These are phyloP conservation scores for Mimosa pudica DNA, from an alignment of 306 rosid genomes.

Conservation along the genomic window DNA sequence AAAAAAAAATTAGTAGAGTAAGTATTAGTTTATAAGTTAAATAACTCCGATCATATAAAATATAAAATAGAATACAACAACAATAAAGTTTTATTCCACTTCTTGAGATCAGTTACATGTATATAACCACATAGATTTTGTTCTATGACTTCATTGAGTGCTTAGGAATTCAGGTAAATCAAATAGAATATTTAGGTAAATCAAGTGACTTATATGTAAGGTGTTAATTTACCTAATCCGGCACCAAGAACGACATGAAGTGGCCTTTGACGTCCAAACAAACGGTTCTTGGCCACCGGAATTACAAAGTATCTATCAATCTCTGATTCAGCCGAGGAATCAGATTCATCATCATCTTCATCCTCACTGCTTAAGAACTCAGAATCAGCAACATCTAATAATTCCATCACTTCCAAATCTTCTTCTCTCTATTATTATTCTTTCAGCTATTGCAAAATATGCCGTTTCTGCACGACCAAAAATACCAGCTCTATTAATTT, in stretches of 20 bases:
- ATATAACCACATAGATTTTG: too few relatives aligned
- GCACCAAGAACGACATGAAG: slow-evolving; percentile 60
- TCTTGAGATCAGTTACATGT: too few relatives aligned
- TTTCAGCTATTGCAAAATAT: not conserved
- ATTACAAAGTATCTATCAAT: slow-evolving; percentile 44
- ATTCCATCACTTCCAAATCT: slow-evolving; percentile 31
- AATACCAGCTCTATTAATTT: not conserved
- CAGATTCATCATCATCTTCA: slow-evolving; percentile 47
- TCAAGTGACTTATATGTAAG: not conserved
- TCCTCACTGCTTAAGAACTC: slow-evolving; percentile 43
- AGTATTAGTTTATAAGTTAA: too few relatives aligned
- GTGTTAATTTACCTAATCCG: slow-evolving; percentile 48
- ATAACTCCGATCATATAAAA: too few relatives aligned
- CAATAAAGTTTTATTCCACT: too few relatives aligned
- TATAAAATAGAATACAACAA: too few relatives aligned
- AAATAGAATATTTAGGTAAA: too few relatives aligned
- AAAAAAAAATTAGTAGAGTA: too few relatives aligned
- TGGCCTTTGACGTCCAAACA: slow-evolving; percentile 60
- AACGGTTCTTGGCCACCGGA: slow-evolving; percentile 44
- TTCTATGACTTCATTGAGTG: too few relatives aligned
- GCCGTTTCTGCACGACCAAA: slow-evolving; percentile 20
- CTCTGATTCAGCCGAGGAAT: slow-evolving; percentile 54
- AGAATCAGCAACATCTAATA: slow-evolving; percentile 54
- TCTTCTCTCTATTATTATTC: not conserved
- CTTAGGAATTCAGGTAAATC: too few relatives aligned